These are phyloP conservation scores for Dendrostoma leiphaemia DNA, from an alignment of 2,329 filamentous ascomycete species.

Conservation along the genomic window DNA sequence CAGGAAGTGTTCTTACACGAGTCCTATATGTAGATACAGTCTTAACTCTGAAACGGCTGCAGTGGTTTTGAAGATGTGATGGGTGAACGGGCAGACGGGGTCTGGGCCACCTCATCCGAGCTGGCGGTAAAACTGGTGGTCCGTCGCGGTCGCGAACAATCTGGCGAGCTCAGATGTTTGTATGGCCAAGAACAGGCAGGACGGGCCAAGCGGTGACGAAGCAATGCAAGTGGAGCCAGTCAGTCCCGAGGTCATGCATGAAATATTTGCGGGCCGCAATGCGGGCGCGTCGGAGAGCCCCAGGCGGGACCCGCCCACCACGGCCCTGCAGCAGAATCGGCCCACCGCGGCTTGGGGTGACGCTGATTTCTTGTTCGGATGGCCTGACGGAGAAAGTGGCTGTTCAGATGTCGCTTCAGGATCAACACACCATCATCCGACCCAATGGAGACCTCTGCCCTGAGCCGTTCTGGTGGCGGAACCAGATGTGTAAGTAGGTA, in stretches of 20 bases:
- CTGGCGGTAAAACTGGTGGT: no score
- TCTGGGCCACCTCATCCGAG: no score
- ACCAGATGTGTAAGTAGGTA: neutral
- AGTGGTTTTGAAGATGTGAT: no score
- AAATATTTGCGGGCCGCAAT: neutral
- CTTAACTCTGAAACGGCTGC: no score
- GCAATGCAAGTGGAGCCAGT: neutral
- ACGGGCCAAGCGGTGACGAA: neutral
- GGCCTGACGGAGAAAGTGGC: conserved; percentile 8
- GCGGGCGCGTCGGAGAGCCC: conserved; percentile 6
- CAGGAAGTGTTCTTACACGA: no score
- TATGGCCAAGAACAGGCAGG: neutral
- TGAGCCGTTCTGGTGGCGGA: neutral
- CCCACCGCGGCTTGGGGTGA: conserved; percentile 8
- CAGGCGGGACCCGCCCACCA: neutral
- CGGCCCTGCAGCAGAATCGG: conserved; percentile 14
- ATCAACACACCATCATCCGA: conserved; percentile 13
- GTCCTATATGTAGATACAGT: no score
- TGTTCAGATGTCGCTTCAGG: conserved; percentile 10
- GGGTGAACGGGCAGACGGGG: no score
- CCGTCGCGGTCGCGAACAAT: no score
- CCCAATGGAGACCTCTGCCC: neutral
- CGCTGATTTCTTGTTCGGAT: conserved; percentile 10
- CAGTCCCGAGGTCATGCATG: neutral
- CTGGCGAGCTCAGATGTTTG: no score